These are phyloP conservation scores for Cytospora chrysosperma DNA, from an alignment of 2,329 filamentous ascomycete genomes.

Conservation along the genomic window DNA sequence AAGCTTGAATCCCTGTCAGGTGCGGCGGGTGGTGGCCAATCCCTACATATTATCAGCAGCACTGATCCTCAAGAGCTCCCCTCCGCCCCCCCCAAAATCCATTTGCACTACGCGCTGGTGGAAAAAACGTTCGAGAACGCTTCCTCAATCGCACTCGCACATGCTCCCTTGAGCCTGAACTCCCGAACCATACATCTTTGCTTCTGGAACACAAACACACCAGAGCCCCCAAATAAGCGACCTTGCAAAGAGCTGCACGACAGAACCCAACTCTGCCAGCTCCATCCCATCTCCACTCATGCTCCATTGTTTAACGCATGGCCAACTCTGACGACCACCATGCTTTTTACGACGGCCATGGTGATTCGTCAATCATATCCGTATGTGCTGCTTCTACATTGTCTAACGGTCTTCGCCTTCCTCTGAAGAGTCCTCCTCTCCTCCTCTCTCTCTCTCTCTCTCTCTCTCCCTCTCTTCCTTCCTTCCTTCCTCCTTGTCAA, in stretches of 20 bases:
- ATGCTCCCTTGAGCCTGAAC: not conserved
- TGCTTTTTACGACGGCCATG: conserved; percentile 48
- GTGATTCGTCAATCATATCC: conserved; percentile 48
- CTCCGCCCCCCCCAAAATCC: not conserved
- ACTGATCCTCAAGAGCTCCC: not conserved
- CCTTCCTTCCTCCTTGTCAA: conserved; percentile 22
- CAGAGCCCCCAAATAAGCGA: not conserved
- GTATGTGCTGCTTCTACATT: conserved; percentile 27
- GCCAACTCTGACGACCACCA: conserved; percentile 41
- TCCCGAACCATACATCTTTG: not conserved
- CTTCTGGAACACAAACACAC: conserved; percentile 9
- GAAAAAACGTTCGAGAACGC: not conserved
- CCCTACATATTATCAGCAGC: not conserved
- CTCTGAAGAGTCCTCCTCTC: not conserved
- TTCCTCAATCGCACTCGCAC: conserved; percentile 1
- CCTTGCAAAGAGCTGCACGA: conserved; percentile 16
- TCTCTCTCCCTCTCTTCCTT: conserved; percentile 23
- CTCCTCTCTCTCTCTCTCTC: conserved; percentile 25
- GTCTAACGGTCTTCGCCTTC: conserved; percentile 14
- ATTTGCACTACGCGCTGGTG: not conserved
- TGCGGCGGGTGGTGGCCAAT: not conserved
- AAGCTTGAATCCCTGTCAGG: not conserved
- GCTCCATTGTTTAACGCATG: conserved; percentile 28
- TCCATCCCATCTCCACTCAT: conserved; percentile 24
- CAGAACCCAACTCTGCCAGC: conserved; percentile 16